These are phyloP conservation scores for Termitomyces sp. DNA, from an alignment of 768 basidiomycete species.

Conservation along the genomic window DNA sequence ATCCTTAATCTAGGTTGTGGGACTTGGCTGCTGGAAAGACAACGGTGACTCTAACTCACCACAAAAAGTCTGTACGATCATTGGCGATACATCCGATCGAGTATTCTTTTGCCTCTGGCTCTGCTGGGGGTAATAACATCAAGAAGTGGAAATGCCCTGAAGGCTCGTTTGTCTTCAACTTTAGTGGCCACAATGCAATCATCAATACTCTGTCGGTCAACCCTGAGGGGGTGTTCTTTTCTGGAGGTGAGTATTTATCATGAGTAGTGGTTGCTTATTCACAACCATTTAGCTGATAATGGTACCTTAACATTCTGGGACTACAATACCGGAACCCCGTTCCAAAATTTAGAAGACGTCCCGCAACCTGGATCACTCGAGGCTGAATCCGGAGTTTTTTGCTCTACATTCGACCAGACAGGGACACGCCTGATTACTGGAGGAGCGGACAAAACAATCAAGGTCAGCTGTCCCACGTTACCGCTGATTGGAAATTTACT, in stretches of 20 bases:
- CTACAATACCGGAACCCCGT: slow-evolving; percentile 88
- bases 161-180: slow-evolving; percentile 94
- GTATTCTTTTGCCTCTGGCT: slow-evolving; percentile 93
- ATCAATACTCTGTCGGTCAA: slow-evolving; percentile 96
- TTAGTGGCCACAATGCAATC: slow-evolving; percentile 93
- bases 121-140: slow-evolving; percentile 98
- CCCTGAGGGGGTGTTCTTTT: slow-evolving; percentile 94
- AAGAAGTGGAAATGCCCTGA: slow-evolving; percentile 99
- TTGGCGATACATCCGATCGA: slow-evolving; percentile 95
- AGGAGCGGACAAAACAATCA: slow-evolving; percentile 98
- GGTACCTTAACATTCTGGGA: slow-evolving; percentile 93
- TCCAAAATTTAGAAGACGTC: slow-evolving; percentile 90
- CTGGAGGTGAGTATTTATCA: slow-evolving; percentile 62
- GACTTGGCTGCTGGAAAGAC: slow-evolving; percentile 98
- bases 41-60: slow-evolving; percentile 95
- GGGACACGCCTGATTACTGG: slow-evolving; percentile 94
- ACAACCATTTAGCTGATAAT: slow-evolving; percentile 66
- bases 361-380: slow-evolving; percentile 98
- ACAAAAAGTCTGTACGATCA: slow-evolving; percentile 96
- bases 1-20: slow-evolving; percentile 64
- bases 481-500: not conserved
- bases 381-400: slow-evolving; percentile 95
- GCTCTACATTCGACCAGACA: slow-evolving; percentile 94
- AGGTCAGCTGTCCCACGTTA: slow-evolving; percentile 43
- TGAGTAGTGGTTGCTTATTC: not conserved